Evolutionary conservation across 31 red algal genomes (phyloP), one percentile per base, ranked within the genome.

Genomic region (Asparagopsis taxiformis): DNA sequence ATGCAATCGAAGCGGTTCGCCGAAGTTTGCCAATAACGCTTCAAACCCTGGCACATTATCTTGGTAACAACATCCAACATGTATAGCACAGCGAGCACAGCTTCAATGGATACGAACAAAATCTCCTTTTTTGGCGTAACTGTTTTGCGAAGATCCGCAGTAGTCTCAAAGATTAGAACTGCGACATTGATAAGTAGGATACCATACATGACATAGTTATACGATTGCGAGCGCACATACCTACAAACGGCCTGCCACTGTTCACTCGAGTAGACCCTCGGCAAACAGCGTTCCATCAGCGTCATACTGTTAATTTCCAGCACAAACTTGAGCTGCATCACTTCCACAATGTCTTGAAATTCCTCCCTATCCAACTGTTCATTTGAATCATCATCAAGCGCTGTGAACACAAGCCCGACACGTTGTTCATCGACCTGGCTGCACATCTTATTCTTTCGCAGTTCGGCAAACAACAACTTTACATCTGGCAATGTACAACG

Each of bases 1-100:
- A 32, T 24, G 35, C 85, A 93, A 56, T 93, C 89, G 53, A 85
- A 93, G 16, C 78, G 89, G 61, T 93, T 93, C 35, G 78, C 89
- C 36, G 52, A 59, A 43, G 79, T 68, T 33, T 79, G 63, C 89
- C 89, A 93, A 65, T 93, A 93, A 0, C 56, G 68, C 33, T 79
- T 66, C 28, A 84, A 85, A 23, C 89, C 79, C 53, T 72, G 55
- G 31, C 74, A 74, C 33, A 60, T 20, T 15, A 84, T 66, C 49
- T 85, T 84, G 32, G 81, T 67, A 29, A 84, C 32, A 73, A 84
- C 79, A 58, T 93, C 89, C 29, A 74, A 6, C 37, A 93, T 73
- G 75, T 93, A 93, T 20, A 93, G 58, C n/a, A 79, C 50, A 8
- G 79, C 79, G 48, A 93, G 86, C 0, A 49, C 89, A 55, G 65